Evolutionary conservation across 2,329 filamentous ascomycete species (phyloP).

Genomic region (Tolypocladium pustulatum): DNA sequence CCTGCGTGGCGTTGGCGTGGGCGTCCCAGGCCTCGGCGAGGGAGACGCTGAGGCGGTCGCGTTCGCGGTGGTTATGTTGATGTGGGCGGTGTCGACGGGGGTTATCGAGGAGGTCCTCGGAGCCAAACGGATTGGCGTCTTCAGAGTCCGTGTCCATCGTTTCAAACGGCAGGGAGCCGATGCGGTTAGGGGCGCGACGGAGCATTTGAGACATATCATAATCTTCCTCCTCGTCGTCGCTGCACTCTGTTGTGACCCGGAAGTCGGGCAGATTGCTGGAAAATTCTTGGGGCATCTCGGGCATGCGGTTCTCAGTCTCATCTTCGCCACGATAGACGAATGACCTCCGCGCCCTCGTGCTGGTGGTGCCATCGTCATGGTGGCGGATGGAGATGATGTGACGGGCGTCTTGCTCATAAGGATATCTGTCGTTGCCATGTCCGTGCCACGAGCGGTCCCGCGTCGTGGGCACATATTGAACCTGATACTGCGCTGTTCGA

Average conservation of each 20-base stretch:
- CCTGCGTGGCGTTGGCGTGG: slow-evolving; percentile 42
- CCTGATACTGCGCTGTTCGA: slow-evolving; percentile 64
- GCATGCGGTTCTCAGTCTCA: slow-evolving; percentile 34
- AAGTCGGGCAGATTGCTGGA: slow-evolving; percentile 36
- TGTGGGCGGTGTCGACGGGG: slow-evolving; percentile 5
- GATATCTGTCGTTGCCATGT: slow-evolving; percentile 8
- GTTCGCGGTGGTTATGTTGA: slow-evolving; percentile 9
- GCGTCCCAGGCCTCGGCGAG: slow-evolving; percentile 31
- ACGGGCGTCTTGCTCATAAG: slow-evolving; percentile 10
- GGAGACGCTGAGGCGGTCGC: slow-evolving; percentile 11
- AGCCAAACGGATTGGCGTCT: slow-evolving; percentile 16
- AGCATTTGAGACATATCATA: slow-evolving; percentile 12
- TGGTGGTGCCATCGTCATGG: slow-evolving; percentile 39
- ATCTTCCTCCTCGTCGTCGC: slow-evolving; percentile 44
- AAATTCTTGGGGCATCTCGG: slow-evolving; percentile 49
- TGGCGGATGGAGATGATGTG: slow-evolving; percentile 41
- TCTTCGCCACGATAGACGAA: slow-evolving; percentile 29
- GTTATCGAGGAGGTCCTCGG: slow-evolving; percentile 15
- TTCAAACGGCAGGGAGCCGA: slow-evolving; percentile 45
- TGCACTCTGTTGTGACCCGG: slow-evolving; percentile 47
- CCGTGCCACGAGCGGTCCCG: slow-evolving; percentile 7
- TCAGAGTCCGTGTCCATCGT: slow-evolving; percentile 29
- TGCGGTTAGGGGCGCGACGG: slow-evolving; percentile 38
- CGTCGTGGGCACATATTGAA: slow-evolving; percentile 44
- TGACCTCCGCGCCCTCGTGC: slow-evolving; percentile 33